Percentiles rank a stretch among this genome's conserved stretches.
These are phyloP conservation scores for Monoraphidium neglectum DNA, from an alignment of 139 green algal genomes.

Conservation along the genomic window DNA sequence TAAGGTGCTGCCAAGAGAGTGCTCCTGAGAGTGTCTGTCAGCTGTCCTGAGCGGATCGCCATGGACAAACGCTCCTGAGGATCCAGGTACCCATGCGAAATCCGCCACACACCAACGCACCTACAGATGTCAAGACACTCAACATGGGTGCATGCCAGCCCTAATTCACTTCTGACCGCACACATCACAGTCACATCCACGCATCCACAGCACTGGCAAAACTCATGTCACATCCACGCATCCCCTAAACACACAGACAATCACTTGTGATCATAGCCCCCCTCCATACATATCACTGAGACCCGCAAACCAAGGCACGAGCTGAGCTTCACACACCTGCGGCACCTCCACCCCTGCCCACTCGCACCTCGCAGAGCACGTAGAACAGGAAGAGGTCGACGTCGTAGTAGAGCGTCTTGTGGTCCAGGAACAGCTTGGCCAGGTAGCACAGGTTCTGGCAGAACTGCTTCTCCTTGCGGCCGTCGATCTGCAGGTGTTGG, in stretches of 20 bases:
- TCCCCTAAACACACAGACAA: not conserved
- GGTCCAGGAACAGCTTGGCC: conserved; percentile 98
- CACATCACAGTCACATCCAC: not conserved
- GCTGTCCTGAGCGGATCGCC: too few species aligned
- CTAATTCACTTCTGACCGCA: too few species aligned
- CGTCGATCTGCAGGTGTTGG: not conserved
- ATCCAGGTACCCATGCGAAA: not conserved
- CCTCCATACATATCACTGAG: too few species aligned
- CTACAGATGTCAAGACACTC: not conserved
- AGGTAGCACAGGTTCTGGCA: conserved; percentile 99
- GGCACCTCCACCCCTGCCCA: conserved; percentile 48
- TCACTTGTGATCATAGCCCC: not conserved
- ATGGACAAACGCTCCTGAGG: too few species aligned
- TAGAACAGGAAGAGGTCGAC: conserved; percentile 99
- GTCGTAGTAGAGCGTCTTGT: conserved; percentile 99
- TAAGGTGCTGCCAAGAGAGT: not conserved
- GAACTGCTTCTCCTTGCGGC: conserved; percentile 73
- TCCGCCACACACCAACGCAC: not conserved
- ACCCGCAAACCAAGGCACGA: not conserved
- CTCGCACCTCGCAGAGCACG: conserved; percentile 97
- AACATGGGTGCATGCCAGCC: too few species aligned
- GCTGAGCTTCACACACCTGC: not conserved
- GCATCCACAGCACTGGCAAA: not conserved
- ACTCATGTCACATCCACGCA: not conserved
- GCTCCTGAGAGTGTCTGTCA: not conserved